phyloP scores from a whole-genome alignment of 2,329 filamentous ascomycete species.

The Hypoxylon sp. region DNA sequence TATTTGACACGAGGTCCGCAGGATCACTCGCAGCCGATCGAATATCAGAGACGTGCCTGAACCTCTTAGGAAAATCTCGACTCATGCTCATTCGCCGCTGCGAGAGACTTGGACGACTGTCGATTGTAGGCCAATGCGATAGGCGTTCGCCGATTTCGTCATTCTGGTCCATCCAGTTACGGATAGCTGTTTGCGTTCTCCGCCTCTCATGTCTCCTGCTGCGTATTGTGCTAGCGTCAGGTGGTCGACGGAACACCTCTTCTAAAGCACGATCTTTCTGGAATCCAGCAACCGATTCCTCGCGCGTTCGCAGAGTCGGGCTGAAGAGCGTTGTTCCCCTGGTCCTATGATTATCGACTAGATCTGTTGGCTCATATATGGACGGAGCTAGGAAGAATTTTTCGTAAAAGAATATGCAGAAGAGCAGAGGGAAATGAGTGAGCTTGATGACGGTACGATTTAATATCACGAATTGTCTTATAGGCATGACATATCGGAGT shows the following conservation, averaged over 20 bases:
- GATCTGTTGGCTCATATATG: constrained; percentile 86
- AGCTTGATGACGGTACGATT: constrained; percentile 94
- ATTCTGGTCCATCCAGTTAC: constrained; percentile 88
- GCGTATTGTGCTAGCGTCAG: constrained; percentile 73
- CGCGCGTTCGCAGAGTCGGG: constrained; percentile 78
- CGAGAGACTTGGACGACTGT: constrained; percentile 63
- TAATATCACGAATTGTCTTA: constrained; percentile 84
- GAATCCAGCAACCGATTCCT: constrained; percentile 89
- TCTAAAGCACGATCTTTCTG: constrained; percentile 92
- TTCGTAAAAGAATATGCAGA: constrained; percentile 90
- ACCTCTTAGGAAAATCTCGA: constrained; percentile 63
- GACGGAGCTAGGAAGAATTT: constrained; percentile 80
- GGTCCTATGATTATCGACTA: constrained; percentile 79
- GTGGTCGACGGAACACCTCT: constrained; percentile 86
- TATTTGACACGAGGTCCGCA: constrained; percentile 71
- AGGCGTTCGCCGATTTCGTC: constrained; percentile 66
- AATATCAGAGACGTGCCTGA: constrained; percentile 68
- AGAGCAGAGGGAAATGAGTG: constrained; percentile 89
- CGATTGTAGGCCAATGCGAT: constrained; percentile 66
- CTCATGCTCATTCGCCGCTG: constrained; percentile 68
- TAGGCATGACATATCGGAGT: constrained; percentile 82
- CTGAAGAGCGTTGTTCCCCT: constrained; percentile 79
- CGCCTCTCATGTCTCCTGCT: constrained; percentile 75
- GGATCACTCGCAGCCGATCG: constrained; percentile 75
- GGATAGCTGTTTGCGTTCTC: constrained; percentile 85